Evolutionary conservation across 2,329 filamentous ascomycete species (phyloP).

Genomic region (Rhynchosporium graminicola): DNA sequence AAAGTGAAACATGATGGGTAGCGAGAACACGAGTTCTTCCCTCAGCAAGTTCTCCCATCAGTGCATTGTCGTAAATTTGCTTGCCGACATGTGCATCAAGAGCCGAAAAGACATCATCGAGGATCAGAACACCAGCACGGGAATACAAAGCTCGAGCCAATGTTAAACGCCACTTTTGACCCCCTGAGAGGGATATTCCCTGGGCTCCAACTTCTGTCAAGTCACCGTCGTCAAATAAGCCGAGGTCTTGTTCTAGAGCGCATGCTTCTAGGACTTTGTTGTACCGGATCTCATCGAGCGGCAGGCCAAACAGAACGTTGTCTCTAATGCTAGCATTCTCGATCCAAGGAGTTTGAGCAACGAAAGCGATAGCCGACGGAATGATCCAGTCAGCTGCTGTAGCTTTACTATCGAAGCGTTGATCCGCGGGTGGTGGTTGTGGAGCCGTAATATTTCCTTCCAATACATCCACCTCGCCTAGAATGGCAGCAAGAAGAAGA

Average conservation of each 20-base stretch:
- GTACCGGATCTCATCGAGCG: conserved; percentile 66
- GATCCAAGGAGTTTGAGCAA: conserved; percentile 81
- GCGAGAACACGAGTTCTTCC: conserved; percentile 74
- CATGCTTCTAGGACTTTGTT: conserved; percentile 68
- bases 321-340: conserved; percentile 75
- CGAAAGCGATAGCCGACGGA: conserved; percentile 66
- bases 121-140: conserved; percentile 70
- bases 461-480: conserved; percentile 73
- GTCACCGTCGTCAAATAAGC: conserved; percentile 73
- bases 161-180: conserved; percentile 73
- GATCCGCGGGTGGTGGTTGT: conserved; percentile 42
- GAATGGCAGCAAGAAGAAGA: conserved; percentile 68
- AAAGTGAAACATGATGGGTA: conserved; percentile 75
- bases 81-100: conserved; percentile 78
- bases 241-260: conserved; percentile 71
- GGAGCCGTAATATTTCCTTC: conserved; percentile 60
- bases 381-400: conserved; percentile 66
- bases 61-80: conserved; percentile 73
- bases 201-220: conserved; percentile 79
- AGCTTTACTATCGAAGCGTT: conserved; percentile 59
- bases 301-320: conserved; percentile 76
- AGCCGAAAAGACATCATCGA: conserved; percentile 82
- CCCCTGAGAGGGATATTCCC: conserved; percentile 71
- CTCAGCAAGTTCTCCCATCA: conserved; percentile 66
- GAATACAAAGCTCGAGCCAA: conserved; percentile 79